These are phyloP conservation scores for Lunularia cruciata DNA, from an alignment of 225 moss, liverwort and hornwort species.

Conservation along the genomic window DNA sequence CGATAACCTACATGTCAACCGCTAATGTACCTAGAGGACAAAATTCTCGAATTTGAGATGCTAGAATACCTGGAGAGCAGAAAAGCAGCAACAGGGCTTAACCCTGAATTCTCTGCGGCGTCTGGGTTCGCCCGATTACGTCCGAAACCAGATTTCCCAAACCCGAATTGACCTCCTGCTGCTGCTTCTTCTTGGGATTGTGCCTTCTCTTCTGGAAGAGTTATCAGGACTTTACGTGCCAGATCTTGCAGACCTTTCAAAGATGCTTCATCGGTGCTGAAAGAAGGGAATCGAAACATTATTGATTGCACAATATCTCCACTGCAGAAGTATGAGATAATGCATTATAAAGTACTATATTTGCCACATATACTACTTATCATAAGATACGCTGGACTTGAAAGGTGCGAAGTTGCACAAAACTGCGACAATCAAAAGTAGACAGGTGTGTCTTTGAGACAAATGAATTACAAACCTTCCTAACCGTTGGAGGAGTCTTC, in stretches of 20 bases:
- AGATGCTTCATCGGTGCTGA: slow-evolving; percentile 90
- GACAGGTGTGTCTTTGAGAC: neutral
- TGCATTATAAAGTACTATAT: too few species aligned
- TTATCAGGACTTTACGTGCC: slow-evolving; percentile 67
- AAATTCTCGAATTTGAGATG: neutral
- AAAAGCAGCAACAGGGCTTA: slow-evolving; percentile 49
- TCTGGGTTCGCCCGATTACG: slow-evolving; percentile 31
- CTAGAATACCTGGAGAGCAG: slow-evolving; percentile 43
- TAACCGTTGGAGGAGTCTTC: slow-evolving; percentile 86
- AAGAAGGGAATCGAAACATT: neutral
- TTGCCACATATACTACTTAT: too few species aligned
- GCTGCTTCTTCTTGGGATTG: slow-evolving; percentile 33
- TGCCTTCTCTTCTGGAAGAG: slow-evolving; percentile 49
- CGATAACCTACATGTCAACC: too few species aligned
- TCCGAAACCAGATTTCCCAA: slow-evolving; percentile 39
- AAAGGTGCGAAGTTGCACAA: too few species aligned
- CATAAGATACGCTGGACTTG: too few species aligned
- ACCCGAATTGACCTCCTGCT: slow-evolving; percentile 22
- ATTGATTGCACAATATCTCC: too few species aligned
- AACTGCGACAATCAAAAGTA: neutral
- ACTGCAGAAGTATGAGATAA: neutral
- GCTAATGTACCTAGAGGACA: too few species aligned
- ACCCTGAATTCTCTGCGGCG: slow-evolving; percentile 41
- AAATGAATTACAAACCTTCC: slow-evolving; percentile 54
- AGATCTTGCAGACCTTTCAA: slow-evolving; percentile 86